phyloP scores from a whole-genome alignment of 2,329 filamentous ascomycete species.

The Periconia macrospinosa region DNA sequence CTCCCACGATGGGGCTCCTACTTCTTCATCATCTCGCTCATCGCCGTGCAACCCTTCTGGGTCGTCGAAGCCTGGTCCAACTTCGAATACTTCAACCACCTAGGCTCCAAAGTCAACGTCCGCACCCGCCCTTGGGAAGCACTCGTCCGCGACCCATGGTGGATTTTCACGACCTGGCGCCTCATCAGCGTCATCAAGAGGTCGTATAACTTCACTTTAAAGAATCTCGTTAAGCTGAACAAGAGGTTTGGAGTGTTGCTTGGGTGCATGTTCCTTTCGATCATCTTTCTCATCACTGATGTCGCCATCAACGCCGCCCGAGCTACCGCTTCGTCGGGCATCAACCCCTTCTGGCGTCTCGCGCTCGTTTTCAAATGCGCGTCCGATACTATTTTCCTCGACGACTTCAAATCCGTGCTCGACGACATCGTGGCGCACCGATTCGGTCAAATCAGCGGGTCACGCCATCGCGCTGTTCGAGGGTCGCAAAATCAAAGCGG shows the following conservation, averaged over 20 bases:
- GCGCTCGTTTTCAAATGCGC: constrained; percentile 41
- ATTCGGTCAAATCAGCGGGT: not conserved
- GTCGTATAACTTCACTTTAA: constrained; percentile 34
- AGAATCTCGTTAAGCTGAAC: constrained; percentile 29
- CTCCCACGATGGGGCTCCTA: constrained; percentile 37
- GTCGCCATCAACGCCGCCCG: constrained; percentile 32
- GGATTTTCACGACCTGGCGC: constrained; percentile 41
- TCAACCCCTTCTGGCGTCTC: constrained; percentile 41
- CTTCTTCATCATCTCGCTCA: constrained; percentile 33
- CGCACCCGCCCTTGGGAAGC: constrained; percentile 37
- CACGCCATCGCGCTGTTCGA: not conserved
- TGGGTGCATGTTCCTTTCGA: constrained; percentile 35
- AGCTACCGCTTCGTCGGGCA: constrained; percentile 27
- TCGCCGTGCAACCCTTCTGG: constrained; percentile 40
- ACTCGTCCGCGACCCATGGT: constrained; percentile 37
- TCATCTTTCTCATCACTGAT: constrained; percentile 35
- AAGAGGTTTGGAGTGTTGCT: constrained; percentile 37
- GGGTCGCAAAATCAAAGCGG: not conserved
- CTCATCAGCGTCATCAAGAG: constrained; percentile 35
- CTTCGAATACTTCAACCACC: constrained; percentile 38
- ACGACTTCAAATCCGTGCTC: constrained; percentile 40
- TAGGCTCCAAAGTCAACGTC: constrained; percentile 31
- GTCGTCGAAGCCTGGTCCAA: constrained; percentile 40
- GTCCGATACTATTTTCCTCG: constrained; percentile 39
- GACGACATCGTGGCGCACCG: constrained; percentile 30